phyloP scores from a whole-genome alignment of 176 grass and related monocot species.

The Cenchrus americanus region DNA sequence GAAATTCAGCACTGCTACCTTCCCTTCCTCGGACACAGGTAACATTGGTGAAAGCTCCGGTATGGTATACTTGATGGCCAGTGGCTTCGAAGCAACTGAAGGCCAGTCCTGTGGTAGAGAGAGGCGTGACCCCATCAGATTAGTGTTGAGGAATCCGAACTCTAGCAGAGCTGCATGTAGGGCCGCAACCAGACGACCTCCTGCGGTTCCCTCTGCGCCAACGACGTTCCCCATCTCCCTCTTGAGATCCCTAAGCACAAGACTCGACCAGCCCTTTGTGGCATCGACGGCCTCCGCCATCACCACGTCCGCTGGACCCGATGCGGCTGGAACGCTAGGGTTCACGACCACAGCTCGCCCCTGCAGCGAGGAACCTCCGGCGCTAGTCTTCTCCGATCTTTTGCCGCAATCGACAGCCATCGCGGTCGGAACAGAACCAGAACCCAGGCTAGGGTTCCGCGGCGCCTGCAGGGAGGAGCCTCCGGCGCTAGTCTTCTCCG shows the following conservation, averaged over 20 bases:
- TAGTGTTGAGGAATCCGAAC: conserved; percentile 46
- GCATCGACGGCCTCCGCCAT: conserved; percentile 32
- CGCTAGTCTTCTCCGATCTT: background rate
- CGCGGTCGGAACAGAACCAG: conserved; percentile 1
- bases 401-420: background rate
- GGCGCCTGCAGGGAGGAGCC: background rate
- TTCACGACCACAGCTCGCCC: background rate
- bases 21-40: conserved; percentile 40
- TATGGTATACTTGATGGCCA: conserved; percentile 61
- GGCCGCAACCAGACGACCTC: conserved; percentile 51
- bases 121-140: conserved; percentile 15
- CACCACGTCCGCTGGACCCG: conserved; percentile 28
- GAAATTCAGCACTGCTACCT: conserved; percentile 59
- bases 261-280: conserved; percentile 17
- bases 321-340: conserved; percentile 1
- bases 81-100: conserved; percentile 28
- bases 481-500: background rate
- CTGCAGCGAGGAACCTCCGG: background rate
- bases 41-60: conserved; percentile 34
- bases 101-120: conserved; percentile 51
- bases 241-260: conserved; percentile 54
- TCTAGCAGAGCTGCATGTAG: conserved; percentile 72
- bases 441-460: conserved; percentile 23
- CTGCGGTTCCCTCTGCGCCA: conserved; percentile 20
- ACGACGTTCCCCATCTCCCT: conserved; percentile 43